Base-by-base conservation (phyloP, 371 early-diverging fungal species). In the Syncephalastrum sp. region DNA sequence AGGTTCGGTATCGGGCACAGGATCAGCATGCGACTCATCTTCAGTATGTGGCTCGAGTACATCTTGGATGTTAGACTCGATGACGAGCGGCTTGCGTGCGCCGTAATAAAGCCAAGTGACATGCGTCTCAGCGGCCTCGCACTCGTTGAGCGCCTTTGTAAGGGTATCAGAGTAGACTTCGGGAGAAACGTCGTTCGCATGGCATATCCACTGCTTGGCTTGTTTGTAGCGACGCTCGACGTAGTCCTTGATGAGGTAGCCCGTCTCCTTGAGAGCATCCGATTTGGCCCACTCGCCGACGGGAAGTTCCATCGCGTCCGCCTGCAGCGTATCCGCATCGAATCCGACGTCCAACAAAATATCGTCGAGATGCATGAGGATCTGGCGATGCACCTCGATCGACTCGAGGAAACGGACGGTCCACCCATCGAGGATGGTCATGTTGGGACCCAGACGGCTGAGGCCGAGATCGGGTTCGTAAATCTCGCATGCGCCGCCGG, bases 401-500 rank as follows among this genome's bases (percentile, higher is more conserved):
- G 38, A 33, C 10, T 33, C 38, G 10, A 33, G 10, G 12, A 33
- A 33, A 12, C 12, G 38, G 38, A 33, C 38, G 12, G 38, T 33
- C 54, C 44, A 54, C 12, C 12, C n/a, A 16, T 54, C 54, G 14
- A 54, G 24, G 5, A 16, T 4, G 10, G 21, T 12, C 14, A 54
- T 14, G 17, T 54, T 42, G 19, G 57, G 50, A 38, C 57, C 57
- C 10, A 44, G 8, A 10, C 50, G 43, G 14, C 23, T 15, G 8
- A 54, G 42, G 42, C 27, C 45, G 24, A 50, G 29, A 43, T 50
- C 57, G 47, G 47, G 60, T 46, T 68, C 67, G 25, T 54, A 59
- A 3, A 61, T 45, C 42, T 68, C 68, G 4, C 63, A 42, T 54
- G 59, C 63, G n/a, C 68, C 68, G n/a, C 64, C 68, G 4, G 72